Evolutionary conservation across 148 eudicot species (phyloP).

Genomic region (Suaeda aralocaspica): DNA sequence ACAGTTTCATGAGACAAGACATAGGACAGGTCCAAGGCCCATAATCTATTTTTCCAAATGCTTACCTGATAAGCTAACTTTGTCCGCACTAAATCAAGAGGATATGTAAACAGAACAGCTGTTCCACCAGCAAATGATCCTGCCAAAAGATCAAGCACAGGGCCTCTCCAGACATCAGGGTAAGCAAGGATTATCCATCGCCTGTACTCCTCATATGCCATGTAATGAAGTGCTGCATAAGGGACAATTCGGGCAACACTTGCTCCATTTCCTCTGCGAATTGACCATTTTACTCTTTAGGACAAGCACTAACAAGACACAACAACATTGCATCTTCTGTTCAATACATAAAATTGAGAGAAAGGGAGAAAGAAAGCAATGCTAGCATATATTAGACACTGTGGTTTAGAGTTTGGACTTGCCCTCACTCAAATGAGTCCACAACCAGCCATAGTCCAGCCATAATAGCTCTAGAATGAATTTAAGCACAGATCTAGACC

Average conservation of each 20-base stretch:
- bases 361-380: background rate
- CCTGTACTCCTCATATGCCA: slow-evolving; percentile 90
- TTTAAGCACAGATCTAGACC: too few species aligned
- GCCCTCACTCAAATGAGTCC: background rate
- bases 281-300: background rate
- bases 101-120: slow-evolving; percentile 94
- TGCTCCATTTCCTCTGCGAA: slow-evolving; percentile 93
- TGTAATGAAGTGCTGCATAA: slow-evolving; percentile 91
- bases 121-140: slow-evolving; percentile 99
- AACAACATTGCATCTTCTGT: background rate
- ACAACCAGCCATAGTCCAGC: too few species aligned
- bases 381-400: background rate
- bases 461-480: too few species aligned
- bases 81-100: slow-evolving; percentile 93
- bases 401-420: background rate
- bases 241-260: slow-evolving; percentile 96
- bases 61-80: slow-evolving; percentile 94
- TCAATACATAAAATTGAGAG: background rate
- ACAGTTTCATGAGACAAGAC: too few species aligned
- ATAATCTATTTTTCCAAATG: background rate
- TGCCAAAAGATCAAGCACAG: slow-evolving; percentile 89
- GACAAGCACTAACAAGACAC: background rate
- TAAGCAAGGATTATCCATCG: slow-evolving; percentile 62
- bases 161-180: slow-evolving; percentile 69
- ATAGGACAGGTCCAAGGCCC: background rate